Evolutionary conservation across 768 basidiomycete species (phyloP), one percentile per base, ranked within the genome.

Genomic region (Boletus patriciae): DNA sequence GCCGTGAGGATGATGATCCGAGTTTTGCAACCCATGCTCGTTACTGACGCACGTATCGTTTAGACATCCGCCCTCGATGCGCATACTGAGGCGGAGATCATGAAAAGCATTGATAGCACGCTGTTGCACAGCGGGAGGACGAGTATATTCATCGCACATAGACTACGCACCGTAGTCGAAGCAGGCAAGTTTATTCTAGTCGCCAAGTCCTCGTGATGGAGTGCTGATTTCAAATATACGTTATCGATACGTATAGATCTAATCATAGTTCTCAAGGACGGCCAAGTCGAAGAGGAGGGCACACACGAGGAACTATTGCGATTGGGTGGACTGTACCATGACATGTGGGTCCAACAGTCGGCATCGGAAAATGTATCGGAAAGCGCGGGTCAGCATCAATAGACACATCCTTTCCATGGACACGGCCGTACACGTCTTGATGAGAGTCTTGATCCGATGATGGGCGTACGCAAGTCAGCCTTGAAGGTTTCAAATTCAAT

Each of bases 21-120:
- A 19, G 12, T 33, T 27, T 38, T 18, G 55, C 34, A 19, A 29
- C 9, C 38, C n/a, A n/a, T 59, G 10, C 45, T 46, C 52, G 34
- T 43, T 51, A 23, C 56, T 60, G 38, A 55, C 40, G 0, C 10
- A 9, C 21, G 18, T 36, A 27, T 25, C 38, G 41, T 31, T 3
- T 60, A 96, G 94, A 99, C 97, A 0, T 97, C 94, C 0, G 95
- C 97, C 0, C 75, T 99, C 59, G 97, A 99, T 67, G 90, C 93
- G 2, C 90, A 92, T 64, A 98, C 97, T 0, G 97, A 99, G 70
- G 82, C 86, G 3, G 95, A 97, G 70, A 77, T 99, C 42, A 98
- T 98, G 94, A 81, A 84, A 65, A 97, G 96, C 66, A 90, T 99
- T 73, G 90, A 98, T 64, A 77, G 73, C 19, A 86, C 84, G 0